Evolutionary conservation across 1,139 yeast species (phyloP).

Genomic region (Saccharomycopsis hybrid): DNA sequence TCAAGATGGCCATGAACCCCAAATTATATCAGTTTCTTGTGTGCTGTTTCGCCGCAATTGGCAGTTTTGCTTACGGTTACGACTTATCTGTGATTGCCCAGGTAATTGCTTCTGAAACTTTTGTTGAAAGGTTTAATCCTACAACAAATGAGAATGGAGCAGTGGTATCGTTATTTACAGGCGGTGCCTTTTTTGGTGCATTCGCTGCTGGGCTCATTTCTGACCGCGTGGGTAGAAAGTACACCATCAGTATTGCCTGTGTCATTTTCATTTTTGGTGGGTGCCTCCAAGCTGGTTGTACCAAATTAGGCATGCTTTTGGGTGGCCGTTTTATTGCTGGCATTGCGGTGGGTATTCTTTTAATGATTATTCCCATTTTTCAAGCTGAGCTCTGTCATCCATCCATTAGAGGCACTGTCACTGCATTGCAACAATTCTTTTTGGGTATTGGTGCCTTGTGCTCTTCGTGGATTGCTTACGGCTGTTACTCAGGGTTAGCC

Average conservation of each 20-base stretch:
- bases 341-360: conserved; percentile 27
- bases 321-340: conserved; percentile 30
- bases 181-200: conserved; percentile 31
- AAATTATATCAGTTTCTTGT: conserved; percentile 28
- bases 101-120: conserved; percentile 28
- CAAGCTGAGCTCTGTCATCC: conserved; percentile 22
- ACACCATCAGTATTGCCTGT: conserved; percentile 20
- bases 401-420: conserved; percentile 21
- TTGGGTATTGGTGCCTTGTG: conserved; percentile 22
- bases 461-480: conserved; percentile 22
- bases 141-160: conserved; percentile 27
- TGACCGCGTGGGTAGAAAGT: conserved; percentile 24
- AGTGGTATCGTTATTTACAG: conserved; percentile 30
- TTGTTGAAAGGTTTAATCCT: conserved; percentile 24
- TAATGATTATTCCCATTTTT: conserved; percentile 28
- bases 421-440: conserved; percentile 20
- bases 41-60: conserved; percentile 30
- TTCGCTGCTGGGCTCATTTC: conserved; percentile 24
- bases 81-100: conserved; percentile 29
- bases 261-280: conserved; percentile 24
- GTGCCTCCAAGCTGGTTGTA: conserved; percentile 25
- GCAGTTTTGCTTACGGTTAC: conserved; percentile 30
- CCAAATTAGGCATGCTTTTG: conserved; percentile 26
- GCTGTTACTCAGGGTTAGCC: conserved; percentile 19
- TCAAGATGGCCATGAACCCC: conserved; percentile 24